Base-by-base conservation (phyloP, 2,329 filamentous ascomycete species). In the Trichoderma arundinaceum region DNA sequence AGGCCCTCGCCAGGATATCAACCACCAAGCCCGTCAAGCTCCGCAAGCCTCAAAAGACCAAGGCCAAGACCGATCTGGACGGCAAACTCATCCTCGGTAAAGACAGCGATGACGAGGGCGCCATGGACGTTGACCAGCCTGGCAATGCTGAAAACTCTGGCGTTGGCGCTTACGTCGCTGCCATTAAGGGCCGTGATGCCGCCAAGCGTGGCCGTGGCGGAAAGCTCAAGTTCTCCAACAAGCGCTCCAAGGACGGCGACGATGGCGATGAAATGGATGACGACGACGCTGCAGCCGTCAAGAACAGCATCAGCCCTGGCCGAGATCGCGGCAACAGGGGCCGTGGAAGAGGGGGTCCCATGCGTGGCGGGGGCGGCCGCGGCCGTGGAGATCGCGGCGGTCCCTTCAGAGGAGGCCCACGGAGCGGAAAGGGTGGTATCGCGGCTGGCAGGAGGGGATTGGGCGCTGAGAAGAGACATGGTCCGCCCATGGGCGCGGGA, bases 1-100 rank as follows among this genome's bases (percentile, higher is more conserved):
- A 90, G 75, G 92, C 94, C 8, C 86, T 99, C 48, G 94, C 92
- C 62, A 95, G 92, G 76, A 97, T 99, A 73, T 97, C 94, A 2
- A 92, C 92, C 5, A 97, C 92, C 10, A 94, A 93, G 77, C 94
- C 94, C 3, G 79, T 85, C 64, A 89, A 88, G 75, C 78, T 85
- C 70, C 86, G 86, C 75, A 83, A 84, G 72, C 82, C 82, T 61
- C 85, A 79, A 48, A 77, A 74, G 68, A 84, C 82, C 59, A 91
- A 89, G 77, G 88, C 88, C 61, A 91, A 87, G 81, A 83, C 83
- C 13, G 88, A 95, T 73, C 77, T 89, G 56, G 92, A 96, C 74
- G 92, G 92, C 68, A 95, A 94, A 79, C 85, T 96, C 48, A 85
- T 96, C 69, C 83, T 96, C 61, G 90, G 88, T 71, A 82, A 84